Conservation (phyloP, 1,284 basidiomycete species). For the Coniophora puteana region DNA sequence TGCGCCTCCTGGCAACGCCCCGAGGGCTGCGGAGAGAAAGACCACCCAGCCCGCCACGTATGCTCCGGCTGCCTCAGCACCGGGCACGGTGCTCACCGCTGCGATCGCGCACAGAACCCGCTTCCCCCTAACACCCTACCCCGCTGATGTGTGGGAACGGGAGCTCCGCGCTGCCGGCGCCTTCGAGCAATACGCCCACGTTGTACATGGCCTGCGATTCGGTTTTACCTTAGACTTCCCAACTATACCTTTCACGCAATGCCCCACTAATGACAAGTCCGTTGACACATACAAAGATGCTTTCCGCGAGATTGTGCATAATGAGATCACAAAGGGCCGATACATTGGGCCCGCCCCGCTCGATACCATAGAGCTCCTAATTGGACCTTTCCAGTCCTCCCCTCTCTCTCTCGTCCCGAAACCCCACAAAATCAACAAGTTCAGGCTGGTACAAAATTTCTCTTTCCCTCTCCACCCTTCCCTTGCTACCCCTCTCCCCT, state of each 20-base stretch:
- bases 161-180: background rate
- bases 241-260: background rate
- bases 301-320: background rate
- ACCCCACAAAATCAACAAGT: background rate
- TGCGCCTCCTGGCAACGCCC: slow-evolving; percentile 11
- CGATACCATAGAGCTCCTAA: background rate
- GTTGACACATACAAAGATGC: background rate
- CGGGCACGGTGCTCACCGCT: slow-evolving; percentile 22
- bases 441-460: slow-evolving; percentile 6
- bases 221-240: slow-evolving; percentile 7
- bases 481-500: background rate
- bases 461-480: background rate
- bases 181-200: background rate
- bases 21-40: background rate
- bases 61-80: slow-evolving; percentile 21
- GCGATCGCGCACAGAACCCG: slow-evolving; percentile 22
- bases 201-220: background rate
- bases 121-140: slow-evolving; percentile 21
- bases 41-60: slow-evolving; percentile 11
- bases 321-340: slow-evolving; percentile 3
- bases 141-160: slow-evolving; percentile 15
- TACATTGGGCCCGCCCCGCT: background rate
- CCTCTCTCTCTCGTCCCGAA: slow-evolving; percentile 1
- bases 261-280: background rate
- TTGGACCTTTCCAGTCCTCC: slow-evolving; percentile 4